Evolutionary conservation across 2,329 filamentous ascomycete genomes (phyloP).

Genomic region (Aspergillus glaucus): DNA sequence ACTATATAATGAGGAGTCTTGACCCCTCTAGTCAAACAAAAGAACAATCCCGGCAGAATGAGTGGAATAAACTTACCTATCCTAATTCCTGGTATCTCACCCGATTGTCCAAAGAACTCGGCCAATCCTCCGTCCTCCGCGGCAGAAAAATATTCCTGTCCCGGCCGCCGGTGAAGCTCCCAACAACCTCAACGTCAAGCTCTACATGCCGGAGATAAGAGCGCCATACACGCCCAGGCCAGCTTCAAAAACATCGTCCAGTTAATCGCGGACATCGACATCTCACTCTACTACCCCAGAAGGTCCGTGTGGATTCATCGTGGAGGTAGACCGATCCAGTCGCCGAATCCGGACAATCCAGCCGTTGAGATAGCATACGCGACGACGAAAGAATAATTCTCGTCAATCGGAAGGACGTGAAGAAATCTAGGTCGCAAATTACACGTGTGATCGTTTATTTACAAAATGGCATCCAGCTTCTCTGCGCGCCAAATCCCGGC

Average conservation of each 20-base stretch:
- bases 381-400: background rate
- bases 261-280: conserved; percentile 3
- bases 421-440: background rate
- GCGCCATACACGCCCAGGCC: conserved; percentile 8
- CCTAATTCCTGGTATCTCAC: background rate
- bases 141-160: conserved; percentile 38
- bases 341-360: conserved; percentile 11
- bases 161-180: conserved; percentile 35
- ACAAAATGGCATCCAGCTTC: conserved; percentile 30
- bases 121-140: conserved; percentile 16
- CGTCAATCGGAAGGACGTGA: conserved; percentile 9
- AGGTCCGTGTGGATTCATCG: conserved; percentile 1
- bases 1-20: background rate
- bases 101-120: background rate
- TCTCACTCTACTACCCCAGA: conserved; percentile 1
- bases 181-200: conserved; percentile 31
- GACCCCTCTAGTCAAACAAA: background rate
- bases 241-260: conserved; percentile 12
- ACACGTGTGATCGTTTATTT: background rate
- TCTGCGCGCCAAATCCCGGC: conserved; percentile 27
- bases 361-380: background rate
- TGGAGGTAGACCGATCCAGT: background rate
- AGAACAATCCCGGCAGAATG: background rate
- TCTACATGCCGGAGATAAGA: background rate
- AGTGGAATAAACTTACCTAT: background rate